Evolutionary conservation across 2,329 filamentous ascomycete genomes (phyloP), one percentile per base, ranked within the genome.

Genomic region (Colletotrichum salicis): DNA sequence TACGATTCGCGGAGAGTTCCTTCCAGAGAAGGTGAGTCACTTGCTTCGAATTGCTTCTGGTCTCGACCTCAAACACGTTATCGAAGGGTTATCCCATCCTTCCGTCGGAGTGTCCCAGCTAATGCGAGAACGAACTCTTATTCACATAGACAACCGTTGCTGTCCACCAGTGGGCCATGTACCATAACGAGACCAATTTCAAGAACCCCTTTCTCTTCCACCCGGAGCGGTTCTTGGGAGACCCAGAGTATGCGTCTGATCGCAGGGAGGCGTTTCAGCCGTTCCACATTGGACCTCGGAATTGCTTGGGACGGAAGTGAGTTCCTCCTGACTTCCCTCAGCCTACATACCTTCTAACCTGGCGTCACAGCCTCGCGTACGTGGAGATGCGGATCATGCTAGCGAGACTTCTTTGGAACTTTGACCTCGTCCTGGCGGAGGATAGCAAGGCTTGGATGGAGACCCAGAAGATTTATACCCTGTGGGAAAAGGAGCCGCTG

Each of bases 301-400:
- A 78, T 41, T 82, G 79, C 59, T 71, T 81, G 35, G 80, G 80
- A 4, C 77, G 74, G 72, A 80, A 78, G 80, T 82, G 72, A 74
- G 79, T 74, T 10, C 13, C 5, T 19, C 13, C 11, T 3, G 5
- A 29, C 12, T 27, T 13, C 5, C 24, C 29, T 29, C 24, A 1
- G 0, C n/a, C 7, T 5, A 12, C 11, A 8, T 13, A 7, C 22
- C 5, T 5, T 12, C 54, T 61, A 11, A 12, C 3, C 19, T 45
- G 33, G 22, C 24, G 60, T 15, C 2, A 35, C 6, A 74, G 81
- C 68, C 79, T 86, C 33, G 86, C 86, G 1, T 84, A 84, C 55
- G 80, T 80, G 2, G 86, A 88, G 75, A 85, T 88, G 82, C 82
- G 85, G 1, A 72, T 87, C 5, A 82, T 87, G 13, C 74, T 87